A percentile compares a stretch with the other conserved stretches of the same genome.
Evolutionary conservation across 2,329 filamentous ascomycete genomes (phyloP).

Genomic region (Colletotrichum chrysophilum): DNA sequence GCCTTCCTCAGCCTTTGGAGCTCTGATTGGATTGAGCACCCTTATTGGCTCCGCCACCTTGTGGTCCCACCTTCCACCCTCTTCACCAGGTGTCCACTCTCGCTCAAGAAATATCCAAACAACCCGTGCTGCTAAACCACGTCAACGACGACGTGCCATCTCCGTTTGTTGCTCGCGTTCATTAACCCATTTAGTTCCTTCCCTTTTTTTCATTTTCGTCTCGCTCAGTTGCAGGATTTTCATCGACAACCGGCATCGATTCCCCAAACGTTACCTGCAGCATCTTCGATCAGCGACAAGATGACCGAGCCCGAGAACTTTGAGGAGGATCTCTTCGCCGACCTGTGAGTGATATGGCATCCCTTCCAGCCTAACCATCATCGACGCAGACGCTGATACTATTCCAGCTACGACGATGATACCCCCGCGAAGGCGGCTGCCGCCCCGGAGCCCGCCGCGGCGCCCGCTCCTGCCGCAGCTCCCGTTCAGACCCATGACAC

Average conservation of each 20-base stretch:
- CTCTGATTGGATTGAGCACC: conserved; percentile 17
- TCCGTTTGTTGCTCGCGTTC: background rate
- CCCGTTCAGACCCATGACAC: conserved; percentile 31
- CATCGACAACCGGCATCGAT: background rate
- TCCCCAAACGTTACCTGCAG: background rate
- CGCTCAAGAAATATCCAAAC: conserved; percentile 20
- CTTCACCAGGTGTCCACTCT: background rate
- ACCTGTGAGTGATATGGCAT: conserved; percentile 70
- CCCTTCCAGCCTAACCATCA: conserved; percentile 24
- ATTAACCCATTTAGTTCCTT: background rate
- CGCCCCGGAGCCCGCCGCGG: conserved; percentile 37
- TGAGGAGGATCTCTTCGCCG: conserved; percentile 94
- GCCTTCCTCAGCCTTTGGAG: background rate
- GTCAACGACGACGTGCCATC: background rate
- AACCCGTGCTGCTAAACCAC: background rate
- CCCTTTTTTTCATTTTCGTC: background rate
- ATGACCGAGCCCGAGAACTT: conserved; percentile 85
- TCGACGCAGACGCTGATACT: background rate
- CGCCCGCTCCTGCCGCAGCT: conserved; percentile 28
- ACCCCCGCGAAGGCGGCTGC: conserved; percentile 47
- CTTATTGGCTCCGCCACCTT: conserved; percentile 10
- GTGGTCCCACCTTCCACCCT: conserved; percentile 12
- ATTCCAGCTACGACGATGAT: conserved; percentile 68
- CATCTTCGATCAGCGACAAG: conserved; percentile 27
- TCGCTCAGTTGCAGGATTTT: background rate